Conservation (phyloP, 2,329 filamentous ascomycete genomes). For the Xylaria sp. region DNA sequence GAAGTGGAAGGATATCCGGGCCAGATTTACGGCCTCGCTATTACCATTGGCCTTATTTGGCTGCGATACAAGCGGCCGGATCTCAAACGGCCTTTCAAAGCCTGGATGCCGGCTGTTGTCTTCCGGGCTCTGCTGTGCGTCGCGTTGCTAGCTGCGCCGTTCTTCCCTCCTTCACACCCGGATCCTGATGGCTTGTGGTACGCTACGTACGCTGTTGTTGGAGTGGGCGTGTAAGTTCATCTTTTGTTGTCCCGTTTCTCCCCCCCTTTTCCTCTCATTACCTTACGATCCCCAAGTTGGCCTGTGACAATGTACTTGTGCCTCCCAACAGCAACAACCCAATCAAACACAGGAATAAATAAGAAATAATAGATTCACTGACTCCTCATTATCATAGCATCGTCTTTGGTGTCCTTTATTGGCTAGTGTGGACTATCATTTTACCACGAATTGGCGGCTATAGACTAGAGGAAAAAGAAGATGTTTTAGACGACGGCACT, state of each 20-base stretch:
- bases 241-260: not conserved
- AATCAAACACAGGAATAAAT: not conserved
- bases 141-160: slow-evolving; percentile 68
- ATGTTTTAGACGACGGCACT: slow-evolving; percentile 73
- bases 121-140: slow-evolving; percentile 65
- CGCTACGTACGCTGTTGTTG: slow-evolving; percentile 65
- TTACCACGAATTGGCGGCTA: slow-evolving; percentile 70
- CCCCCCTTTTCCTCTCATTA: not conserved
- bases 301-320: not conserved
- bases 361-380: not conserved
- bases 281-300: no score
- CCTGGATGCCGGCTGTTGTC: slow-evolving; percentile 69
- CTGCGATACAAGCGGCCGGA: slow-evolving; percentile 70
- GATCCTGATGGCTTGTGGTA: slow-evolving; percentile 61
- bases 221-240: slow-evolving; percentile 62
- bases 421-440: slow-evolving; percentile 73
- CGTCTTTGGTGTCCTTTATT: slow-evolving; percentile 70
- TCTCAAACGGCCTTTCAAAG: slow-evolving; percentile 71
- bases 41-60: slow-evolving; percentile 68
- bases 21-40: slow-evolving; percentile 68
- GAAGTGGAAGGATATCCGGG: slow-evolving; percentile 77
- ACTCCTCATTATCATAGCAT: slow-evolving; percentile 56
- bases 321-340: no score
- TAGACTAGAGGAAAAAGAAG: slow-evolving; percentile 69
- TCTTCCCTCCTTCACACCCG: slow-evolving; percentile 67